These are phyloP conservation scores for Camellia sinensis DNA, from an alignment of 148 eudicot species.

Conservation along the genomic window DNA sequence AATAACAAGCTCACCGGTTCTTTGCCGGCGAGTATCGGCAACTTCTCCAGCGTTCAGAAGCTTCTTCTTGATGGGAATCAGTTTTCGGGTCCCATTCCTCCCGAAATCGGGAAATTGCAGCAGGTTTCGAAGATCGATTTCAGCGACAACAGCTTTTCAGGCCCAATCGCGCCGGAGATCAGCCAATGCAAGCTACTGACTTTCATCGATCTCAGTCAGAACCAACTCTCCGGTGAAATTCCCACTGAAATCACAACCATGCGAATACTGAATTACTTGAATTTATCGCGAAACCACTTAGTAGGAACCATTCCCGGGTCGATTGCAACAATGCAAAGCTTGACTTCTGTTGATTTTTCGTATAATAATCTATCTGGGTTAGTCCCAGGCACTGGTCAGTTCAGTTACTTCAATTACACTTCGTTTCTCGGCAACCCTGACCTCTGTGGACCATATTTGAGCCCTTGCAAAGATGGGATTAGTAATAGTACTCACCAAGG, in stretches of 20 bases:
- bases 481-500: slow-evolving; percentile 41
- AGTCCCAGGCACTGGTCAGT: slow-evolving; percentile 87
- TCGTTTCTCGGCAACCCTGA: slow-evolving; percentile 79
- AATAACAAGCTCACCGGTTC: slow-evolving; percentile 73
- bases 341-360: slow-evolving; percentile 93
- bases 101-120: slow-evolving; percentile 68
- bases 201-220: slow-evolving; percentile 77
- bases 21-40: slow-evolving; percentile 74
- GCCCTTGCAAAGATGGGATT: slow-evolving; percentile 70
- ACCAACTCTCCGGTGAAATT: slow-evolving; percentile 65
- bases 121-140: slow-evolving; percentile 92
- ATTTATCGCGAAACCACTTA: slow-evolving; percentile 69
- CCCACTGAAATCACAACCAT: slow-evolving; percentile 77
- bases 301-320: slow-evolving; percentile 69
- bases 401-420: slow-evolving; percentile 83
- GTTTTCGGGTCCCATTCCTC: slow-evolving; percentile 65
- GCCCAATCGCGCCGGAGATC: slow-evolving; percentile 54
- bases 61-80: slow-evolving; percentile 70
- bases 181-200: slow-evolving; percentile 73
- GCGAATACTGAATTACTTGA: slow-evolving; percentile 78
- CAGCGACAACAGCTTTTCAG: slow-evolving; percentile 65
- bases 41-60: slow-evolving; percentile 72
- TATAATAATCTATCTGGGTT: slow-evolving; percentile 82
- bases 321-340: slow-evolving; percentile 73
- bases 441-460: slow-evolving; percentile 88